Base-by-base conservation (phyloP, 805 yeast species). In the Saturnispora sanitii region DNA sequence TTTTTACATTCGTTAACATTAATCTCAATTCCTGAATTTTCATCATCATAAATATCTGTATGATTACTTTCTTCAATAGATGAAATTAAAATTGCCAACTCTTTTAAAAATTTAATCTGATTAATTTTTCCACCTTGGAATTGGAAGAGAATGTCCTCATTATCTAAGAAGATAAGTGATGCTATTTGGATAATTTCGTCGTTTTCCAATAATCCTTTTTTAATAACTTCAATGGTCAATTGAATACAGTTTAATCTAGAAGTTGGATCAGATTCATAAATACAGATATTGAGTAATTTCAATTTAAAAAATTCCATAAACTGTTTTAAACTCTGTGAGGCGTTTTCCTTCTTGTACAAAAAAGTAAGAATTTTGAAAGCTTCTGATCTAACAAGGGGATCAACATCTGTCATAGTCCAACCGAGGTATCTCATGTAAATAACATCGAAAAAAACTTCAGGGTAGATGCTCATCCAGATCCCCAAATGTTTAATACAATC, bases 351-450 rank as follows among this genome's bases (percentile, higher is more conserved):
- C 38, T 57, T 59, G 39, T 73, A 74, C 18, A 77, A 58, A 50
- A 64, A 75, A 11, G 65, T 55, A 33, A 87, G 60, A 4, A 71
- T 67, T 48, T 67, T 73, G 20, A 82, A 54, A 2, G 77, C 87
- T 49, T 82, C 86, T 7, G 67, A 55, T 49, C 94, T 69, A 1
- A 84, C 94, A 3, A 55, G 46, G 9, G 71, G 58, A 13, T 73
- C 69, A 2, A 75, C 65, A 53, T 87, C 96, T n/a, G 88, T 77
- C 32, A 88, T 62, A 26, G 84, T 65, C 94, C 94, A 82, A 4
- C 95, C 95, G 52, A 82, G 70, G 57, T 82, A 84, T 46, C 87
- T 71, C 47, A 86, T 66, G 52, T 77, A 84, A 1, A 78, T 65
- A 11, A 80, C 77, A 45, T 76, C 82, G 47, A 82, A 71, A 51